These are phyloP conservation scores for Albophoma yamanashiensis DNA, from an alignment of 2,329 filamentous ascomycete species.

Conservation along the genomic window DNA sequence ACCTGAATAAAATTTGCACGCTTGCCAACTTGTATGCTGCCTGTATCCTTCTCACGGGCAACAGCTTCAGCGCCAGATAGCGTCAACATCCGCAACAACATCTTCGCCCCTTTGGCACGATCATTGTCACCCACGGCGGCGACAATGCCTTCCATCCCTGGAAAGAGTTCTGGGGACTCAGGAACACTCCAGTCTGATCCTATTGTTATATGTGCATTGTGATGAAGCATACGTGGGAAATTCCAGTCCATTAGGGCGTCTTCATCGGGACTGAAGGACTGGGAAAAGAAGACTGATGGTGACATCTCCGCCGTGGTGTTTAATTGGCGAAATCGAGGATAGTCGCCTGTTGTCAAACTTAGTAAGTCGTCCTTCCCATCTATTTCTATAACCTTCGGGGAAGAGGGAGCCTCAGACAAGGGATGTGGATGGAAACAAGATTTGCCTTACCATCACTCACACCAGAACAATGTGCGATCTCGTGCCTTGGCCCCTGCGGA, in stretches of 20 bases:
- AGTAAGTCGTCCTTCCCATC: too few species aligned
- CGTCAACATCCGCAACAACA: not conserved
- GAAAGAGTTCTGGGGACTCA: not conserved
- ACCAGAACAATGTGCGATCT: not conserved
- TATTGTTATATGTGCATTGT: not conserved
- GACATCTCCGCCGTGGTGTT: conserved; percentile 2
- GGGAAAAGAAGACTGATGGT: not conserved
- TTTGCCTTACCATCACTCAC: not conserved
- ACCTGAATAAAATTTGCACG: conserved; percentile 1
- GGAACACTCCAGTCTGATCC: conserved; percentile 1
- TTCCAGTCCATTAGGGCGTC: not conserved
- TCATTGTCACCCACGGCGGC: not conserved
- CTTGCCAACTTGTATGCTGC: not conserved
- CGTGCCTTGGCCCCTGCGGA: not conserved
- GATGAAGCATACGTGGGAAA: not conserved
- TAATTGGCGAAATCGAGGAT: not conserved
- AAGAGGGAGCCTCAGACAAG: not conserved
- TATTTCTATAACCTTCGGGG: too few species aligned
- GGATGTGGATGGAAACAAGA: not conserved
- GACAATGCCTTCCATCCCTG: not conserved
- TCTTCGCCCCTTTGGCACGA: not conserved
- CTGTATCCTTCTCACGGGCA: not conserved
- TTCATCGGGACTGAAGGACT: not conserved
- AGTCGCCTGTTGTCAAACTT: not conserved
- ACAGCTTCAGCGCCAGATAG: not conserved